phyloP scores from a whole-genome alignment of 331 rosid genomes.

The Cydonia oblonga region DNA sequence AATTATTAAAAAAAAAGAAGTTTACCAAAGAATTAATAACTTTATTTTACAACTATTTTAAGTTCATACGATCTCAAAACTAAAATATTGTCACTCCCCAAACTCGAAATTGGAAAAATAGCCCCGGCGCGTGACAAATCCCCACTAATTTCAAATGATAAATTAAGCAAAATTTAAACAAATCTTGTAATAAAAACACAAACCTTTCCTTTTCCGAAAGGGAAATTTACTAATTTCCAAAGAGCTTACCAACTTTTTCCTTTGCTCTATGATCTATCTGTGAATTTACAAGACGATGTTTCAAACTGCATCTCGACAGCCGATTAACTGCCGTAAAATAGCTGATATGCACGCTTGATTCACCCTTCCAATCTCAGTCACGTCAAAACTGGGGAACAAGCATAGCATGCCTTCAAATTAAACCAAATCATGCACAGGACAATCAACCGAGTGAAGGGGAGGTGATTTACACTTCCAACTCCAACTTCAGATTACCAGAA shows the following conservation, averaged over 20 bases:
- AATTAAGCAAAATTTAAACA: too few species aligned
- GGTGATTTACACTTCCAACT: not conserved
- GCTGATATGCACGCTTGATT: too few species aligned
- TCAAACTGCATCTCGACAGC: not conserved
- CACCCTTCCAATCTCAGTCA: too few species aligned
- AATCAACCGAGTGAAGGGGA: not conserved
- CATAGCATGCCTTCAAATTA: not conserved
- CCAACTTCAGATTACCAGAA: constrained; percentile 42
- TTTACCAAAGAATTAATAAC: too few species aligned
- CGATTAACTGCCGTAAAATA: not conserved
- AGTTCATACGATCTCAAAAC: too few species aligned
- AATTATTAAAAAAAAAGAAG: too few species aligned
- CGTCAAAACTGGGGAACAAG: not conserved
- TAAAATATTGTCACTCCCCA: too few species aligned
- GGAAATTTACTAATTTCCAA: not conserved
- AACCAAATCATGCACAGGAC: not conserved
- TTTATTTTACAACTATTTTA: too few species aligned
- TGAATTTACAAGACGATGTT: not conserved
- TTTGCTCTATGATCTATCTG: not conserved
- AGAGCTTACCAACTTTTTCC: not conserved
- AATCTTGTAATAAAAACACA: not conserved
- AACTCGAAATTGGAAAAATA: too few species aligned
- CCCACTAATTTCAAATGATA: too few species aligned
- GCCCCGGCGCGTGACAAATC: too few species aligned
- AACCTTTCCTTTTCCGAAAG: not conserved